Evolutionary conservation across 306 rosid genomes (phyloP).

Genomic region (Ziziphus jujuba): DNA sequence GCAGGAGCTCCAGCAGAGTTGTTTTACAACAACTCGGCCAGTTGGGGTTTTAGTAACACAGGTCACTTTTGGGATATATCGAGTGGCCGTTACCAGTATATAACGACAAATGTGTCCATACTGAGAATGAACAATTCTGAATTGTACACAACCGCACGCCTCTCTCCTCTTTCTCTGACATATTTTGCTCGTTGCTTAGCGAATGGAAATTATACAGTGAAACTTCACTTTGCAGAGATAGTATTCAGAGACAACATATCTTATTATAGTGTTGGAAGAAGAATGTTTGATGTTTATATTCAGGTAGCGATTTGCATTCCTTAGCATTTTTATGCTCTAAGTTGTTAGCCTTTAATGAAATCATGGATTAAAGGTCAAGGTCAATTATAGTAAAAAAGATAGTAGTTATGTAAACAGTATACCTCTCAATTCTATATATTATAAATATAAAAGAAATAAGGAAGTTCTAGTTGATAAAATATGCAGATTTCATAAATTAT

Average conservation of each 20-base stretch:
- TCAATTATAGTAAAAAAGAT: no score
- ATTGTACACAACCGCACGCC: slow-evolving; percentile 50
- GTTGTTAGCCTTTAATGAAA: no score
- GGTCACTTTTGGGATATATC: slow-evolving; percentile 47
- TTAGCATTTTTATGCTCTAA: no score
- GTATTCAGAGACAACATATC: slow-evolving; percentile 46
- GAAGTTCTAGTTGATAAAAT: no score
- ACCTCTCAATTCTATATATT: no score
- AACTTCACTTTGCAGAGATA: slow-evolving; percentile 60
- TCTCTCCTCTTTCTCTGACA: slow-evolving; percentile 50
- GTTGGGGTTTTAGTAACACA: slow-evolving; percentile 62
- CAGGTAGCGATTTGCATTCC: slow-evolving; percentile 41
- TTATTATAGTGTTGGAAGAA: slow-evolving; percentile 52
- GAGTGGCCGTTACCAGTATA: slow-evolving; percentile 25
- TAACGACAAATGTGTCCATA: slow-evolving; percentile 20
- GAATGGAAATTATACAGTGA: slow-evolving; percentile 59
- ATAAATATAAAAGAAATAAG: no score
- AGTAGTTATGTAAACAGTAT: no score
- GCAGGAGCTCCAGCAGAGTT: slow-evolving; percentile 45
- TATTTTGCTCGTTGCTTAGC: slow-evolving; percentile 64
- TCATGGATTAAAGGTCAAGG: no score
- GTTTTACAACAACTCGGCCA: slow-evolving; percentile 1
- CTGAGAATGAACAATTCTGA: slow-evolving; percentile 32
- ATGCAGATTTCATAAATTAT: background rate
- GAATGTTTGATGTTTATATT: slow-evolving; percentile 56